These are phyloP conservation scores for Phaseolus coccineus DNA, from an alignment of 331 rosid species.

Conservation along the genomic window DNA sequence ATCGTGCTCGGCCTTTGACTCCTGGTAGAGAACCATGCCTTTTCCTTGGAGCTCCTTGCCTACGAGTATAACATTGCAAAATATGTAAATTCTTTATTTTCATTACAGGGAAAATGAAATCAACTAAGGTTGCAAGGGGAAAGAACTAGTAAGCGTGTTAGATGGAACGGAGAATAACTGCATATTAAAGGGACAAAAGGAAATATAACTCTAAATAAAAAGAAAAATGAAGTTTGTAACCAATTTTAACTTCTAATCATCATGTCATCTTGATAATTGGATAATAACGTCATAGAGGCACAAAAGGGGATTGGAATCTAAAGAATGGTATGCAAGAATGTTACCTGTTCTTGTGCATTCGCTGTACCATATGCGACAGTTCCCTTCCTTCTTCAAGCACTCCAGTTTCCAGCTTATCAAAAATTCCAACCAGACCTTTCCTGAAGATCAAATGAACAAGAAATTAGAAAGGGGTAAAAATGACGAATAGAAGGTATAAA, in stretches of 20 bases:
- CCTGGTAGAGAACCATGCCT: constrained; percentile 73
- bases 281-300: constrained; percentile 28
- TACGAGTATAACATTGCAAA: constrained; percentile 46
- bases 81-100: constrained; percentile 30
- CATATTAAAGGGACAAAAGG: not conserved
- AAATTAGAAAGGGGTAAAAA: not conserved
- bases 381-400: constrained; percentile 62
- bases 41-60: constrained; percentile 93
- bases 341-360: constrained; percentile 82
- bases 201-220: not conserved
- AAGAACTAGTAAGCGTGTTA: not conserved
- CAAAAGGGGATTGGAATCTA: constrained; percentile 10
- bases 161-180: not conserved
- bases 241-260: constrained; percentile 21
- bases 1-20: constrained; percentile 83
- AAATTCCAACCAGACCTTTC: constrained; percentile 82
- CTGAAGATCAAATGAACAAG: constrained; percentile 56
- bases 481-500: constrained; percentile 22
- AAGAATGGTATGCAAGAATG: constrained; percentile 30
- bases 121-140: constrained; percentile 25
- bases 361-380: constrained; percentile 62
- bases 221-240: constrained; percentile 28
- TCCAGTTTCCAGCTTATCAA: constrained; percentile 77
- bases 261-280: not conserved
- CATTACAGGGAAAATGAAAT: constrained; percentile 37